Evolutionary conservation across 805 yeast genomes (phyloP), one percentile per base, ranked within the genome.

Genomic region (Wickerhamiella shivajii): DNA sequence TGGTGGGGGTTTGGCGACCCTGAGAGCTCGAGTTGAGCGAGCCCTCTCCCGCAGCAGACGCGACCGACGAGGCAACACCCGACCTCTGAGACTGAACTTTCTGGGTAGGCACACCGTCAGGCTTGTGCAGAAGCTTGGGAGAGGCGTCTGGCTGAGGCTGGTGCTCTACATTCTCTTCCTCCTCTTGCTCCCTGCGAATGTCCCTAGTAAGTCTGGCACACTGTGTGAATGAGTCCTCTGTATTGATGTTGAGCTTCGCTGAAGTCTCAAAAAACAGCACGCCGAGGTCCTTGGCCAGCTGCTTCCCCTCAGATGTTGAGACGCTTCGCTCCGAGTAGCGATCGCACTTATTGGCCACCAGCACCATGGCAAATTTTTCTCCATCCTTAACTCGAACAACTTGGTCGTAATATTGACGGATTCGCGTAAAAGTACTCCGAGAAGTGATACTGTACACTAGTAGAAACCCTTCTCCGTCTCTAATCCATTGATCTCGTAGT

Each of bases 391-490:
- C 87, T 30, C 92, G 61, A 42, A 67, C 64, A 35, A 84, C 75
- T 50, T 77, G 92, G 45, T 77, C 81, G 54, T 71, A 74, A 57
- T 84, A 90, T 26, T 77, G 69, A 46, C 71, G 65, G 49, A 87
- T 66, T 50, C 87, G 92, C 46, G 83, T 87, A 53, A 85, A 80
- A 3, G 94, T 75, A 45, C 74, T 71, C 41, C 80, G 66, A 39
- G 87, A 79, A 30, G 90, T 83, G 42, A 90, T 79, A 20, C 90
- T 74, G 53, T 87, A 90, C 12, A 84, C 96, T 33, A 85, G 61
- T 37, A 85, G 59, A 48, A 85, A 85, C 11, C 96, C 97, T 56
- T 85, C 94, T 27, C 96, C 96, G 2, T 93, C 81, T 41, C 93
- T 70, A 92, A 85, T 85, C 57, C 85, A 85, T 55, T 83, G 90